A percentile compares a stretch with the other conserved stretches of the same genome.
Conservation (phyloP, 306 rosid species). For the Gastrolobium bilobum region DNA sequence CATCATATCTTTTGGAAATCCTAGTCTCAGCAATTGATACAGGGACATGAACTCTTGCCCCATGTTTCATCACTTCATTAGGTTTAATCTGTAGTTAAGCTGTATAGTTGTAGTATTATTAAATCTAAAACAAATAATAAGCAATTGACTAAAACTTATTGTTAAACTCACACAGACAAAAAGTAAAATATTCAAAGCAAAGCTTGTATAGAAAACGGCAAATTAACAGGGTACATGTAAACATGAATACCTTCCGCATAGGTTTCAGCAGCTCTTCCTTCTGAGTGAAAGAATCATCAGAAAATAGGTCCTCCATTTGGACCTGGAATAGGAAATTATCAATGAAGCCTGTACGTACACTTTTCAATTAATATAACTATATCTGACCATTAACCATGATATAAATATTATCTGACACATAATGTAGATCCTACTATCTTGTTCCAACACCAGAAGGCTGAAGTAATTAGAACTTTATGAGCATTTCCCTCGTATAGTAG, state of each 20-base stretch:
- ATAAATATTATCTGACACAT: not conserved
- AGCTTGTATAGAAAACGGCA: constrained; percentile 38
- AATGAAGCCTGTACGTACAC: constrained; percentile 18
- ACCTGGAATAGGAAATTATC: constrained; percentile 62
- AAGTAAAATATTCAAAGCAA: constrained; percentile 5
- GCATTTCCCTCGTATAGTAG: constrained; percentile 14
- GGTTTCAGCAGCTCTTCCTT: constrained; percentile 55
- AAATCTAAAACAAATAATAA: constrained; percentile 48
- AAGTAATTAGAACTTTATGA: not conserved
- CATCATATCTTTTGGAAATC: constrained; percentile 86
- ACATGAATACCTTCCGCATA: constrained; percentile 67
- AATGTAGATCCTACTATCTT: constrained; percentile 11
- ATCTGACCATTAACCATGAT: constrained; percentile 15
- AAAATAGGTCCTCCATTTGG: constrained; percentile 59
- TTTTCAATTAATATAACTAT: constrained; percentile 16
- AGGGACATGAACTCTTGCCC: constrained; percentile 69
- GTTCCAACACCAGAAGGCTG: not conserved
- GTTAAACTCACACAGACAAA: constrained; percentile 11
- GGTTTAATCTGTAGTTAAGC: constrained; percentile 78
- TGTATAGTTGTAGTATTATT: constrained; percentile 58
- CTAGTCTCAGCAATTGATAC: constrained; percentile 86
- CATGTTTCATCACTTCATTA: constrained; percentile 77
- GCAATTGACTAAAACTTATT: constrained; percentile 31
- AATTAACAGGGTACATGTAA: constrained; percentile 27
- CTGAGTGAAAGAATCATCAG: constrained; percentile 45